These are phyloP conservation scores for Keithomyces neogunnii DNA, from an alignment of 2,329 filamentous ascomycete species.

Conservation along the genomic window DNA sequence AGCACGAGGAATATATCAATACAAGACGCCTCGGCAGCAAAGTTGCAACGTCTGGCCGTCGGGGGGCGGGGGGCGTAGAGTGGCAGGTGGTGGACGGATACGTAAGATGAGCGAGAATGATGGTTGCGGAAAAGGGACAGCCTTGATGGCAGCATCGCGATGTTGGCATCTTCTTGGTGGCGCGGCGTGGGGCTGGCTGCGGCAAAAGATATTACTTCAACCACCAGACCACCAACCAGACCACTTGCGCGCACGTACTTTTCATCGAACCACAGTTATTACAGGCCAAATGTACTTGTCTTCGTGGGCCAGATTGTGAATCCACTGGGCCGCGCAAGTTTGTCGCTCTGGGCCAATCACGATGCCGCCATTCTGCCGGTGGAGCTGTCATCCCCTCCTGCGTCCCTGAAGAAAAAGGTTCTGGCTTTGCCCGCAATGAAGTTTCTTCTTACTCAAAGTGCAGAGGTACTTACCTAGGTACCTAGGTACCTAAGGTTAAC, in stretches of 20 bases:
- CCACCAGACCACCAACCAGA: no score
- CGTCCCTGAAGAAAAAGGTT: no score
- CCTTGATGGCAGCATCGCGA: slow-evolving; percentile 1
- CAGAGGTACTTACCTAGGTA: no score
- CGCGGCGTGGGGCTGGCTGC: slow-evolving; percentile 1
- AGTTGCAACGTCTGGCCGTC: background rate
- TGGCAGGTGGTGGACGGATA: background rate
- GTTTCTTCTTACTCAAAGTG: no score
- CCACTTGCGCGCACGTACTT: no score
- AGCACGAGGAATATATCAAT: background rate
- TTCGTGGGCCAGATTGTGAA: no score
- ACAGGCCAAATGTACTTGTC: no score
- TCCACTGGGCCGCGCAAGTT: no score
- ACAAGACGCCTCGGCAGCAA: background rate
- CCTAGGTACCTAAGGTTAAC: no score
- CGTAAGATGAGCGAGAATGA: background rate
- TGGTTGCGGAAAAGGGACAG: slow-evolving; percentile 1
- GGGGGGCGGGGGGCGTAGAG: background rate
- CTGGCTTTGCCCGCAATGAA: no score
- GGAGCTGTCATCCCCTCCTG: background rate
- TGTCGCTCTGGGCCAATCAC: background rate
- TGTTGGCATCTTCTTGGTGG: slow-evolving; percentile 6
- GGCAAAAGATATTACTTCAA: background rate
- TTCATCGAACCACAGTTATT: no score
- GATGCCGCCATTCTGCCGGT: background rate